phyloP scores from a whole-genome alignment of 2,329 filamentous ascomycete species.

The Alternaria solani region DNA sequence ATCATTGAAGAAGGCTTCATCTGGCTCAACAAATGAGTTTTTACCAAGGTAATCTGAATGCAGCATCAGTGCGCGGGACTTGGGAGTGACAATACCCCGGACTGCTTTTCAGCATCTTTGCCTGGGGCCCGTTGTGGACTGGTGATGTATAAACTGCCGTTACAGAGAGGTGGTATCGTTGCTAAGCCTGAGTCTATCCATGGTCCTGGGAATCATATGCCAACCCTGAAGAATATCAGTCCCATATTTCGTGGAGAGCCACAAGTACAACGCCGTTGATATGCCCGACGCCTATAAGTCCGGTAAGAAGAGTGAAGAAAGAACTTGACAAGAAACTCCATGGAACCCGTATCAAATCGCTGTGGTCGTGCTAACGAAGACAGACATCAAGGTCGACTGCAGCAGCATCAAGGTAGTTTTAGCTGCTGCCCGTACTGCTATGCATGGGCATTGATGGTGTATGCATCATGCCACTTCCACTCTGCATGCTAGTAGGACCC shows the following conservation, averaged over 20 bases:
- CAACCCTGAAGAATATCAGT: not conserved
- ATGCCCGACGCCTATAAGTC: slow-evolving; percentile 9
- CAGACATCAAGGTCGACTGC: not conserved
- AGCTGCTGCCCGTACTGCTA: slow-evolving; percentile 44
- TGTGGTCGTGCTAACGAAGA: not conserved
- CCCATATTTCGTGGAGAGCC: not conserved
- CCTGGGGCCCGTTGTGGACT: not conserved
- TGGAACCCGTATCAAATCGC: not conserved
- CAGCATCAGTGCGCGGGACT: not conserved
- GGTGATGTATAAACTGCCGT: not conserved
- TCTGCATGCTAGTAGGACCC: slow-evolving; percentile 25
- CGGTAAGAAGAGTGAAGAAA: not conserved
- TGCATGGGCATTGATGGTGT: slow-evolving; percentile 40
- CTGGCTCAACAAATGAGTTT: not conserved
- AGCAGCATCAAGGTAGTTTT: not conserved
- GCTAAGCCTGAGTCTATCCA: slow-evolving; percentile 13
- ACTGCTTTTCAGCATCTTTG: slow-evolving; percentile 4
- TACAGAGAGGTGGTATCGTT: slow-evolving; percentile 9
- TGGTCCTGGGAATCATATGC: slow-evolving; percentile 8
- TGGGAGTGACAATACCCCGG: not conserved
- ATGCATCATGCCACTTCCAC: slow-evolving; percentile 23
- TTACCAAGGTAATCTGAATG: not conserved
- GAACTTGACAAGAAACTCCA: not conserved
- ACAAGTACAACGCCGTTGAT: slow-evolving; percentile 10
- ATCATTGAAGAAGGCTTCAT: not conserved